Conservation (phyloP, 2,329 filamentous ascomycete species). For the Ophiostoma tasmaniense region DNA sequence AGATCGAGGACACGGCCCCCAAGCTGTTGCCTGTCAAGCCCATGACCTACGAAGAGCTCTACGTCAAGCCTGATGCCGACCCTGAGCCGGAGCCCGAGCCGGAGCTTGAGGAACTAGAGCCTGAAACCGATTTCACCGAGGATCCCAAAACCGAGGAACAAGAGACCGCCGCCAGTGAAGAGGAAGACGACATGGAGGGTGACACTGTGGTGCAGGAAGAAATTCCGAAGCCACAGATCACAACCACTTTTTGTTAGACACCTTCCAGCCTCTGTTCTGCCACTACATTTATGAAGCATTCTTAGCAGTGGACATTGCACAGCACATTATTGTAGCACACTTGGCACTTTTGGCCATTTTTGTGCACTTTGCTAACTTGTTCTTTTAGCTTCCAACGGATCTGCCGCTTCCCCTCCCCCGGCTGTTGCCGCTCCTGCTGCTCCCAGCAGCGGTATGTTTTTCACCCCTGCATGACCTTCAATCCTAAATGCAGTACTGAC, state of each 20-base stretch:
- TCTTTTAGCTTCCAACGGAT: conserved; percentile 35
- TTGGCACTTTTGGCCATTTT: not conserved
- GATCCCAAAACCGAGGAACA: not conserved
- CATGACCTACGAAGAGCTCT: conserved; percentile 41
- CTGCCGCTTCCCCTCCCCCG: conserved; percentile 30
- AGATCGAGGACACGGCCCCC: conserved; percentile 39
- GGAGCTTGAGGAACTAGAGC: not conserved
- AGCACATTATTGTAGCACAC: not conserved
- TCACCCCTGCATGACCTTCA: not conserved
- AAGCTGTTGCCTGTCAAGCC: conserved; percentile 36
- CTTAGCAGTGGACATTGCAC: not conserved
- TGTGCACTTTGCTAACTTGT: conserved; percentile 29
- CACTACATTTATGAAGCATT: not conserved
- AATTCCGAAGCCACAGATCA: not conserved
- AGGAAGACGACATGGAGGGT: not conserved
- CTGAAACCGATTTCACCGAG: not conserved
- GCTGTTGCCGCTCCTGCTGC: conserved; percentile 35
- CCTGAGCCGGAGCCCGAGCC: not conserved
- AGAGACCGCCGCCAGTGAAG: not conserved
- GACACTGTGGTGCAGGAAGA: conserved; percentile 6
- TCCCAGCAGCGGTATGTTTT: conserved; percentile 17
- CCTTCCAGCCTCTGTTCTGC: not conserved
- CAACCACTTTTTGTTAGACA: conserved; percentile 12
- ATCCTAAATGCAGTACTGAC: not conserved
- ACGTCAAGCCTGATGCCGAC: conserved; percentile 24